Evolutionary conservation across 2,329 filamentous ascomycete genomes (phyloP).

Genomic region (Paraphoma chrysanthemicola): DNA sequence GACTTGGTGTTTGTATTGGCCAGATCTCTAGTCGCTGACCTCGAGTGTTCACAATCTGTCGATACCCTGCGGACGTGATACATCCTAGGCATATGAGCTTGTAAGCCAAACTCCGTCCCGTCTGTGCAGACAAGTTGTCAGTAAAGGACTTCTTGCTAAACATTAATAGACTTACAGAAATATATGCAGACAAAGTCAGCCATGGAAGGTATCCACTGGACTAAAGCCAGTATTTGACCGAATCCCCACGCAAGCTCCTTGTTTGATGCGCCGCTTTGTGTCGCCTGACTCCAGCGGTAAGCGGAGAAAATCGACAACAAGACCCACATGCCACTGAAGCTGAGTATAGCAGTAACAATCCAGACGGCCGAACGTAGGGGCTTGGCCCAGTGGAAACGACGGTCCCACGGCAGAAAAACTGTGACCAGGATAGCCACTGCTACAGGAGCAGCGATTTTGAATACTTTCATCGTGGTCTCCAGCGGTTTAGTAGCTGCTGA

Average conservation of each 20-base stretch:
- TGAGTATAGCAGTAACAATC: not conserved
- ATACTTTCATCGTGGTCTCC: not conserved
- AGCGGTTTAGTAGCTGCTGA: not conserved
- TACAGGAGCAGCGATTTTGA: not conserved
- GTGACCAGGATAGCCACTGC: not conserved
- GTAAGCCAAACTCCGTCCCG: too few species aligned
- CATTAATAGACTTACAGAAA: not conserved
- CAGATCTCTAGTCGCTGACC: too few species aligned
- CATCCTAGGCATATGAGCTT: too few species aligned
- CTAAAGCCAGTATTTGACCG: not conserved
- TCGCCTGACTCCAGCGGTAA: not conserved
- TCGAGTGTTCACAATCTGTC: too few species aligned
- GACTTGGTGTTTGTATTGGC: too few species aligned
- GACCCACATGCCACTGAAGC: not conserved
- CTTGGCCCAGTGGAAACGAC: not conserved
- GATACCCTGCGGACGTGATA: too few species aligned
- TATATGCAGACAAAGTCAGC: not conserved
- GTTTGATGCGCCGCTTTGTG: not conserved
- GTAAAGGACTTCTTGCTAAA: too few species aligned
- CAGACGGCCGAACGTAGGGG: not conserved
- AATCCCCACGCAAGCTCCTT: not conserved
- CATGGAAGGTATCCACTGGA: not conserved
- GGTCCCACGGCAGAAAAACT: not conserved
- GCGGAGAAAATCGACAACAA: not conserved
- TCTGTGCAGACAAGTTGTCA: too few species aligned